A percentile compares a stretch with the other conserved stretches of the same genome.
phyloP scores from a whole-genome alignment of 257 asterid species.

The Nicotiana noctiflora region DNA sequence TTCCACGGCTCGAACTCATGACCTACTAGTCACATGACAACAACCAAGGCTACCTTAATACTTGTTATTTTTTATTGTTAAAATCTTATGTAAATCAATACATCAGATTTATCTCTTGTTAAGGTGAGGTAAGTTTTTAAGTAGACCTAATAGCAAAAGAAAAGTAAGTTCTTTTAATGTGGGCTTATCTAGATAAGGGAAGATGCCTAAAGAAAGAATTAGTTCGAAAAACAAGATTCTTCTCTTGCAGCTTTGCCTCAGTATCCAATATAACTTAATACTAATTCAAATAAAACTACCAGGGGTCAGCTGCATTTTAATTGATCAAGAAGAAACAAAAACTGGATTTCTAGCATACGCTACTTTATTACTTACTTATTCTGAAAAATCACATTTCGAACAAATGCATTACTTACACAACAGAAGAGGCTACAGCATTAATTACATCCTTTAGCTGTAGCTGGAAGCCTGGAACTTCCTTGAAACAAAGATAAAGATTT shows the following conservation, averaged over 20 bases:
- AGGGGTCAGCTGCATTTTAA: not conserved
- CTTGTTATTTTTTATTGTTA: no score
- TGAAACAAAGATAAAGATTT: not conserved
- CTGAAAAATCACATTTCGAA: no score
- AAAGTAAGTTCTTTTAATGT: not conserved
- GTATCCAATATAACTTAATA: not conserved
- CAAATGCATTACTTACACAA: not conserved
- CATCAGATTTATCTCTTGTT: not conserved
- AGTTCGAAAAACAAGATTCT: not conserved
- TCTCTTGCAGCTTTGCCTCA: not conserved
- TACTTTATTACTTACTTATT: not conserved
- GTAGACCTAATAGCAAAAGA: not conserved
- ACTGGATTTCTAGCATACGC: not conserved
- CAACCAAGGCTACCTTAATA: no score
- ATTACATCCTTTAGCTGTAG: not conserved
- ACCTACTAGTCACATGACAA: no score
- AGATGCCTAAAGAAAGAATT: no score
- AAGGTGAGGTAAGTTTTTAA: not conserved
- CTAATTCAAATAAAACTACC: not conserved
- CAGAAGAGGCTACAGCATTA: not conserved
- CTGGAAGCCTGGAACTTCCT: not conserved
- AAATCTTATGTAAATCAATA: no score
- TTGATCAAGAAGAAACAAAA: not conserved
- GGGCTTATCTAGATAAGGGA: no score
- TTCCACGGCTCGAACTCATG: no score